phyloP scores from a whole-genome alignment of 257 asterid genomes.

The Mitragyna speciosa region DNA sequence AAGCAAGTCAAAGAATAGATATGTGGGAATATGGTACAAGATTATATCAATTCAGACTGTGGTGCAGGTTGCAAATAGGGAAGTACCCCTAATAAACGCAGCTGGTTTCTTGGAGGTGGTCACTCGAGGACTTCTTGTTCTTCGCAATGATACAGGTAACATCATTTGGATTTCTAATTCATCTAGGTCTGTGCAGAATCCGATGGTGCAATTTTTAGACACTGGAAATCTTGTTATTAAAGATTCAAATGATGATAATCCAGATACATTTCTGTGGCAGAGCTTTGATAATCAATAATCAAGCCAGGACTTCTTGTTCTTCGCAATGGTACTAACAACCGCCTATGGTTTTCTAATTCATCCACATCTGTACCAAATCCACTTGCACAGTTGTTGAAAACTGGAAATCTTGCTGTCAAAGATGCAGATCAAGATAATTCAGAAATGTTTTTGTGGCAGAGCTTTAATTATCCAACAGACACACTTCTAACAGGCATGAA shows the following conservation, averaged over 20 bases:
- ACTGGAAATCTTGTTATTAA: conserved; percentile 48
- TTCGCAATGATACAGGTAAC: conserved; percentile 18
- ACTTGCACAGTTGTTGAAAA: conserved; percentile 36
- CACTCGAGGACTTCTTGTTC: conserved; percentile 25
- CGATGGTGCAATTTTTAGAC: conserved; percentile 42
- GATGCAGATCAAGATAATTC: conserved; percentile 26
- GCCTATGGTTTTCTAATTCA: conserved; percentile 43
- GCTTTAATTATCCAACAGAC: conserved; percentile 45
- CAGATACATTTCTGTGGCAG: conserved; percentile 22
- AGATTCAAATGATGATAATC: conserved; percentile 30
- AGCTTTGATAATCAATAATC: conserved; percentile 34
- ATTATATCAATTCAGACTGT: conserved; percentile 24
- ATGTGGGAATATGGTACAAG: conserved; percentile 49
- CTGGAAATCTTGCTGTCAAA: conserved; percentile 42
- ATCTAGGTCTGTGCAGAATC: conserved; percentile 21
- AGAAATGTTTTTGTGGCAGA: conserved; percentile 42
- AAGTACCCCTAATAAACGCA: conserved; percentile 16
- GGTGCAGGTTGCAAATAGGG: conserved; percentile 40
- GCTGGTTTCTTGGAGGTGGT: conserved; percentile 29
- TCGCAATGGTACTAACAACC: conserved; percentile 9
- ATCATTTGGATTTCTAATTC: conserved; percentile 47
- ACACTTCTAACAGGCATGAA: conserved; percentile 47
- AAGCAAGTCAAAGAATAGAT: conserved; percentile 26
- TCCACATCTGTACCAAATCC: conserved; percentile 24
- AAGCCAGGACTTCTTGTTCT: conserved; percentile 30